A percentile compares a stretch with the other conserved stretches of the same genome.
Evolutionary conservation across 306 rosid genomes (phyloP).

Genomic region (Acmispon strigosus): DNA sequence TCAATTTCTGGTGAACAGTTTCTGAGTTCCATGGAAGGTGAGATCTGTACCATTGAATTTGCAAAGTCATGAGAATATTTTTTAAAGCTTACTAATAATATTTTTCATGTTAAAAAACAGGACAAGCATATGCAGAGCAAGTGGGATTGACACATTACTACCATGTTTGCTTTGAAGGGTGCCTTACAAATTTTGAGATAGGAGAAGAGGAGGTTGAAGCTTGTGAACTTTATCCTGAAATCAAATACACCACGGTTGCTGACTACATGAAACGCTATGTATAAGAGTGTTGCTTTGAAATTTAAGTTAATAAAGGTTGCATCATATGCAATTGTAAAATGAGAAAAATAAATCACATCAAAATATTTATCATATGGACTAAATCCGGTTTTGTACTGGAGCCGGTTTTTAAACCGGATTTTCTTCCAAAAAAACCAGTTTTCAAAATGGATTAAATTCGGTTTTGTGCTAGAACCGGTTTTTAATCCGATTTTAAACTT

Average conservation of each 20-base stretch:
- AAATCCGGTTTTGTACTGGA: too few species aligned
- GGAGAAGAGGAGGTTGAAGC: conserved; percentile 54
- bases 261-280: conserved; percentile 41
- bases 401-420: too few species aligned
- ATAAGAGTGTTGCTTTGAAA: neutral
- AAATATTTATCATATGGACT: too few species aligned
- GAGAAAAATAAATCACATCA: too few species aligned
- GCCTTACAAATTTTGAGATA: conserved; percentile 54
- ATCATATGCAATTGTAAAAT: neutral
- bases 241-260: conserved; percentile 35
- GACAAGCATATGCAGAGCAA: conserved; percentile 35
- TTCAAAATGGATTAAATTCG: too few species aligned
- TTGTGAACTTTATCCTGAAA: conserved; percentile 42
- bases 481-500: too few species aligned
- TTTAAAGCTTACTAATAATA: too few species aligned
- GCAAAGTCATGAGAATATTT: too few species aligned
- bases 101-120: neutral
- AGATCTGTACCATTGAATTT: neutral
- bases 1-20: conserved; percentile 43
- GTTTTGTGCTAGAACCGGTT: too few species aligned
- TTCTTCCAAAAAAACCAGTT: too few species aligned
- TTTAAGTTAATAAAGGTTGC: neutral
- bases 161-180: conserved; percentile 58
- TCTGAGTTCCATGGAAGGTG: conserved; percentile 42
- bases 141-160: conserved; percentile 54